Conservation (phyloP, 305 asterid genomes). For the Ilex paraguariensis region DNA sequence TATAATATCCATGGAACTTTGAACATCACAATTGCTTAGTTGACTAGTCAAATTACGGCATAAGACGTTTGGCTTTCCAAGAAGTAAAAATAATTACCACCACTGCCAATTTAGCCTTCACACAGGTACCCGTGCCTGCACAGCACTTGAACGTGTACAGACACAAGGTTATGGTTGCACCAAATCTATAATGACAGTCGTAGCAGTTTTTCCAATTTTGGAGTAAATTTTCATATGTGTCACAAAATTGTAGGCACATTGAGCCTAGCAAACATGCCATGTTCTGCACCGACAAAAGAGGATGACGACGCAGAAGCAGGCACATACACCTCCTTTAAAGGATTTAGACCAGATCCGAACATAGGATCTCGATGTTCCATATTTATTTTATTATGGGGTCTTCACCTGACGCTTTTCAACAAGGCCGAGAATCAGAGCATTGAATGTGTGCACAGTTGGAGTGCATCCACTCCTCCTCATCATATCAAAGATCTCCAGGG, state of each 20-base stretch:
- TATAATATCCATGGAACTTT: too few species aligned
- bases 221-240: too few species aligned
- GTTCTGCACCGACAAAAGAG: not conserved
- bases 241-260: not conserved
- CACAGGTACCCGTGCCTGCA: too few species aligned
- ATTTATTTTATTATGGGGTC: not conserved
- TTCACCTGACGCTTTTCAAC: conserved; percentile 80
- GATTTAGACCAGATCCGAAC: not conserved
- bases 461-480: conserved; percentile 93
- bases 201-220: too few species aligned
- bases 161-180: too few species aligned
- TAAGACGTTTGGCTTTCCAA: too few species aligned
- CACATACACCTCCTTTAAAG: not conserved
- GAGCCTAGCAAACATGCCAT: not conserved
- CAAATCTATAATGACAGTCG: too few species aligned
- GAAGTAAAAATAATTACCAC: too few species aligned
- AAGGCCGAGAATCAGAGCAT: conserved; percentile 87
- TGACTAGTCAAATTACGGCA: too few species aligned
- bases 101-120: too few species aligned
- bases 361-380: not conserved
- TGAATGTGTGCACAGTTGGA: conserved; percentile 85
- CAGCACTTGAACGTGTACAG: too few species aligned
- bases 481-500: conserved; percentile 67
- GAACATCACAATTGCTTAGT: too few species aligned
- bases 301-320: not conserved